Evolutionary conservation across 176 grass and related monocot species (phyloP).

Genomic region (Triticum timopheevii): DNA sequence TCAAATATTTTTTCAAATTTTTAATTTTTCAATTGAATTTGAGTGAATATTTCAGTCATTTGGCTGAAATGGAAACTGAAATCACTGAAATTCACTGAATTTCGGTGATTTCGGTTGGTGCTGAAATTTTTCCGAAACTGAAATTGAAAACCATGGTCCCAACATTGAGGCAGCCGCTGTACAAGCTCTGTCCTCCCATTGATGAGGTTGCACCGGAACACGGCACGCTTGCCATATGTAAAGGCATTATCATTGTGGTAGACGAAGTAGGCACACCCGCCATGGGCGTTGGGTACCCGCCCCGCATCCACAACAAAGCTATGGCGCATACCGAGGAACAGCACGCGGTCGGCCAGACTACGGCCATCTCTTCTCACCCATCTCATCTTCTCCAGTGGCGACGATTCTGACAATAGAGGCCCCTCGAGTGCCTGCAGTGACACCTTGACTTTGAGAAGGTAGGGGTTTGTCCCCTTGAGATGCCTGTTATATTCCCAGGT

Average conservation of each 20-base stretch:
- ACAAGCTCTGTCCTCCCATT: neutral
- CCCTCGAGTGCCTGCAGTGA: neutral
- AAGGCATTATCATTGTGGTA: neutral
- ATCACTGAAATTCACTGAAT: too few relatives aligned
- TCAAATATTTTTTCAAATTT: too few relatives aligned
- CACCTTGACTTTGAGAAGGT: neutral
- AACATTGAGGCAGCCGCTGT: neutral
- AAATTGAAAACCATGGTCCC: too few relatives aligned
- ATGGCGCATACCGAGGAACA: neutral
- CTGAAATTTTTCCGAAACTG: too few relatives aligned
- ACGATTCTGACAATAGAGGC: too few relatives aligned
- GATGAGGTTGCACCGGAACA: neutral
- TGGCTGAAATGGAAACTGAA: too few relatives aligned
- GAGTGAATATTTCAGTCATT: too few relatives aligned
- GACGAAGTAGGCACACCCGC: neutral
- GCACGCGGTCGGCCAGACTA: neutral
- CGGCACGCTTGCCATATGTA: neutral
- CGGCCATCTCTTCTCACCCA: neutral
- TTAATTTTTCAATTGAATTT: too few relatives aligned
- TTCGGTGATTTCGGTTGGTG: too few relatives aligned
- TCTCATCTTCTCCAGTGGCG: neutral
- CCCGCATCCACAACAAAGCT: neutral
- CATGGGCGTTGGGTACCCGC: neutral
- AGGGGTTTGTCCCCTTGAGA: too few relatives aligned
- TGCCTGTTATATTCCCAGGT: too few relatives aligned